Evolutionary conservation across 768 basidiomycete species (phyloP), one percentile per base, ranked within the genome.

Genomic region (Hericium erinaceus): DNA sequence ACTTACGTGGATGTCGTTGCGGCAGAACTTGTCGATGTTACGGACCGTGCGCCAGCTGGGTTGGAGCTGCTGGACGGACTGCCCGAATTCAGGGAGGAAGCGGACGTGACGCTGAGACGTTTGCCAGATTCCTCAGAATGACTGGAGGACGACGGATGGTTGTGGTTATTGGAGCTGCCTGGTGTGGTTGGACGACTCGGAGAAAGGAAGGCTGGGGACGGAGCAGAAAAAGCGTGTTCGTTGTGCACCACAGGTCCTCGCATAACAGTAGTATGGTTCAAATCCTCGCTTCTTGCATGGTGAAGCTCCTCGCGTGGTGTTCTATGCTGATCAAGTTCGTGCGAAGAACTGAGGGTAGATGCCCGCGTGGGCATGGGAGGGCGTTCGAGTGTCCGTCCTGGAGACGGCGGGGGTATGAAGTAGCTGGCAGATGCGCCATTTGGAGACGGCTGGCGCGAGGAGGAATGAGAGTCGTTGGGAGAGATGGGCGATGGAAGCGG

Each of bases 221-320:
- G 58, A 51, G 48, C 52, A 56, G 40, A 60, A 49, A 64, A 64
- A 49, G 67, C 61, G 39, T 57, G 63, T 49, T 70, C 64, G 68
- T 89, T 87, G 69, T 81, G 85, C 54, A 88, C 73, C 73, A 89
- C 88, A 65, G 86, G 78, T 72, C 87, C 90, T 55, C 79, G 83
- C 49, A 33, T 33, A 33, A 33, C 33, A 51, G 49, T 24, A 2
- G 49, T 26, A 58, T 85, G 81, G 58, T 79, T 65, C 41, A 64
- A 63, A 10, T 64, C 61, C 64, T 69, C 70, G 63, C 68, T 65
- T 61, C 66, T 71, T 22, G 62, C 46, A 56, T 56, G 55, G 4
- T 22, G 20, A 5, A 60, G 49, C 12, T 51, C 37, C 37, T 61
- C 62, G 26, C 55, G 44, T 39, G 39, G 52, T n/a, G 58, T 68